A percentile compares a stretch with the other conserved stretches of the same genome.
Evolutionary conservation across 768 basidiomycete genomes (phyloP).

Genomic region (Boletellus emodensis): DNA sequence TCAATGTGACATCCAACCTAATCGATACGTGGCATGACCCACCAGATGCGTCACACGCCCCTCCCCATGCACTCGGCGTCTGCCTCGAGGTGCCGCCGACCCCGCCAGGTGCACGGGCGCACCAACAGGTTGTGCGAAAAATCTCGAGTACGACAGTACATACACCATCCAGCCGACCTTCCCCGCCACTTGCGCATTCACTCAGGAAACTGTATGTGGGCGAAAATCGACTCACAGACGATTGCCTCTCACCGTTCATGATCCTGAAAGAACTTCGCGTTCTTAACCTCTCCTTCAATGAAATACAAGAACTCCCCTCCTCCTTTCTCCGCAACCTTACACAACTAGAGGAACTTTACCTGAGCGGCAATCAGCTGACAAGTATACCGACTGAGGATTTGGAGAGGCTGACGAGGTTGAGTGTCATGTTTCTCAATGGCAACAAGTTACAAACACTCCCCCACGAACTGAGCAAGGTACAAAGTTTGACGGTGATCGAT

Average conservation of each 20-base stretch:
- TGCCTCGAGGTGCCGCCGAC: slow-evolving; percentile 20
- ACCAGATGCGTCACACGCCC: slow-evolving; percentile 34
- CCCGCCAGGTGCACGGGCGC: slow-evolving; percentile 12
- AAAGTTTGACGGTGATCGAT: slow-evolving; percentile 76
- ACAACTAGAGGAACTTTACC: slow-evolving; percentile 79
- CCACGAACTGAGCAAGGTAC: slow-evolving; percentile 81
- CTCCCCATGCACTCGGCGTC: slow-evolving; percentile 19
- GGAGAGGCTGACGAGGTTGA: slow-evolving; percentile 60
- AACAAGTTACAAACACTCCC: slow-evolving; percentile 92
- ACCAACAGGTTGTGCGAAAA: slow-evolving; percentile 25
- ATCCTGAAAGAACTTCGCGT: slow-evolving; percentile 73
- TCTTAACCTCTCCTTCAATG: slow-evolving; percentile 93
- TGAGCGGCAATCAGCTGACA: slow-evolving; percentile 93
- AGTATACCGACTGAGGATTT: slow-evolving; percentile 89
- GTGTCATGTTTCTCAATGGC: slow-evolving; percentile 84
- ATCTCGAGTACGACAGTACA: slow-evolving; percentile 35
- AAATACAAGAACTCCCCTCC: slow-evolving; percentile 82
- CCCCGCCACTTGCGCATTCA: slow-evolving; percentile 62
- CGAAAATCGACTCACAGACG: slow-evolving; percentile 84
- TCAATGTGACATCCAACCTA: slow-evolving; percentile 90
- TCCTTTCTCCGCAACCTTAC: slow-evolving; percentile 69
- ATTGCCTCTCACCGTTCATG: slow-evolving; percentile 69
- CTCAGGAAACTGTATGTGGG: slow-evolving; percentile 81
- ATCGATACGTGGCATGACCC: slow-evolving; percentile 71
- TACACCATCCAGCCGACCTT: slow-evolving; percentile 24